A percentile compares a stretch with the other conserved stretches of the same genome.
Evolutionary conservation across 2,329 filamentous ascomycete species (phyloP).

Genomic region (Claviceps sp.): DNA sequence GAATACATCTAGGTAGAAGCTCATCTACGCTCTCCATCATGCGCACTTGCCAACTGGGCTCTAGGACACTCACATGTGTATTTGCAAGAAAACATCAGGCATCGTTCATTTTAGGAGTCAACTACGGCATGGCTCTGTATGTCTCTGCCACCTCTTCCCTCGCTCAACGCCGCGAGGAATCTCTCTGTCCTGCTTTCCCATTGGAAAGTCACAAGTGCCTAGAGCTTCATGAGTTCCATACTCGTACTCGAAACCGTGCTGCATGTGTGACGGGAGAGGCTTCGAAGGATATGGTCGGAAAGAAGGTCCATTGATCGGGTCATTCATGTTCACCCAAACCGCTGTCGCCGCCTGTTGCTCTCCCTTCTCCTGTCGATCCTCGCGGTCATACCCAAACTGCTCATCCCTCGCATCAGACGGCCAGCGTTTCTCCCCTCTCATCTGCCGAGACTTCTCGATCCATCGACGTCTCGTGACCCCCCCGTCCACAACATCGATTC

Average conservation of each 20-base stretch:
- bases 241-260: constrained; percentile 5
- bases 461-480: constrained; percentile 32
- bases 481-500: constrained; percentile 30
- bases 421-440: background rate
- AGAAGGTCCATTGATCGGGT: constrained; percentile 32
- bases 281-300: constrained; percentile 38
- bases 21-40: too few relatives aligned
- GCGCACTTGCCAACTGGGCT: too few relatives aligned
- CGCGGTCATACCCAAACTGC: background rate
- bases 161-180: background rate
- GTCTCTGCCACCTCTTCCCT: background rate
- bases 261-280: constrained; percentile 37
- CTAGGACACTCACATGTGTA: too few relatives aligned
- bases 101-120: background rate
- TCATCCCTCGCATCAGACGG: background rate
- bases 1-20: too few relatives aligned
- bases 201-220: background rate
- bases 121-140: constrained; percentile 1
- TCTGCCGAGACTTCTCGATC: constrained; percentile 15
- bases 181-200: background rate
- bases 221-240: too few relatives aligned
- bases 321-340: constrained; percentile 36
- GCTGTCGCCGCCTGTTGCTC: constrained; percentile 13
- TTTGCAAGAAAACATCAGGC: too few relatives aligned
- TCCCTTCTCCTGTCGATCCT: constrained; percentile 7